phyloP scores from a whole-genome alignment of 2,329 filamentous ascomycete species.

The Myriosclerotinia duriaeana region DNA sequence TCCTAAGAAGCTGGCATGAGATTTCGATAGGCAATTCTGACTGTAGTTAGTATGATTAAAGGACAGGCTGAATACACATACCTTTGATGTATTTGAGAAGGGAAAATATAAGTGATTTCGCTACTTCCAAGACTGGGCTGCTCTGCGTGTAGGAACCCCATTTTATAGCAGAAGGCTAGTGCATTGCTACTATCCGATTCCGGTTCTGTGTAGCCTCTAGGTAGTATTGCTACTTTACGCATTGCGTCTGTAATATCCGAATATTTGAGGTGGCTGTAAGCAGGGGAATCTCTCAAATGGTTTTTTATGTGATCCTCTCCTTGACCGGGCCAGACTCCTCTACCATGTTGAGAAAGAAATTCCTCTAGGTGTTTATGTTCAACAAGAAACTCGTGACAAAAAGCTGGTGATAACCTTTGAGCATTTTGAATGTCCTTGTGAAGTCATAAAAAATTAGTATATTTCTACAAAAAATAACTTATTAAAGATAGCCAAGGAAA shows the following conservation, averaged over 20 bases:
- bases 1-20: slow-evolving; percentile 3
- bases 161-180: neutral
- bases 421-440: neutral
- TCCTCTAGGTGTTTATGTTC: neutral
- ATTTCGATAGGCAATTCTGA: slow-evolving; percentile 2
- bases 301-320: neutral
- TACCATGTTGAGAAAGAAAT: neutral
- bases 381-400: neutral
- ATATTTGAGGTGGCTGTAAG: neutral
- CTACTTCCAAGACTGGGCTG: neutral
- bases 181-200: neutral
- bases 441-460: neutral
- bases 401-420: neutral
- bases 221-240: slow-evolving; percentile 8
- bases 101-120: slow-evolving; percentile 2
- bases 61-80: neutral
- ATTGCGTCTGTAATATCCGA: neutral
- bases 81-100: slow-evolving; percentile 13
- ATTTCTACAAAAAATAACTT: neutral
- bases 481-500: neutral
- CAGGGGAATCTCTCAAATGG: neutral
- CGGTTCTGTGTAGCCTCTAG: neutral
- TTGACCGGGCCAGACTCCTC: neutral
- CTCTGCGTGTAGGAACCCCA: slow-evolving; percentile 7
- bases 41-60: neutral